Evolutionary conservation across 1,284 basidiomycete genomes (phyloP), one percentile per base, ranked within the genome.

Genomic region (Ceratobasidium sp.): DNA sequence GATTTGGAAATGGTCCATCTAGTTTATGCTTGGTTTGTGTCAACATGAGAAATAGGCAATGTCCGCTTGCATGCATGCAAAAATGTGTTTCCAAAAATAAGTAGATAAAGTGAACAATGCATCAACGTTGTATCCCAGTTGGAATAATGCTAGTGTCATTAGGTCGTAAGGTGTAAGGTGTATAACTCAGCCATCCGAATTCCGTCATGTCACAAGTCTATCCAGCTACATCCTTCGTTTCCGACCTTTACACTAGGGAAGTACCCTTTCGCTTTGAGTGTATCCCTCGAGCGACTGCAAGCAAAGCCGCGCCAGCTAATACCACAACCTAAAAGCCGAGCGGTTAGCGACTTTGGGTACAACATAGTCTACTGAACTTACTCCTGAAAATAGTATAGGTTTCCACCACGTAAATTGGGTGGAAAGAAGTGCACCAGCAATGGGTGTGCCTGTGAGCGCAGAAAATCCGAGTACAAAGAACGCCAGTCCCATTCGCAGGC

Each of bases 381-480:
- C 78, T 48, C 66, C 78, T 16, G 65, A 38, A 52, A 78, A 78
- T 12, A 59, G 35, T 6, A 78, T 78, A 7, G 70, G 73, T 55
- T 44, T 69, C 78, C 78, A 78, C 78, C 78, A 78, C 18, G 18
- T 57, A 4, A 67, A 70, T 20, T 71, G 50, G 3, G 16, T 16
- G 20, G 73, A 44, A 38, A 78, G 67, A 2, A 78, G 60, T 14
- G 78, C 78, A 14, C 78, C 78, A 55, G 50, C 69, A 57, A 78
- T 78, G 2, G 78, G 78, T 12, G 66, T 76, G 6, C 78, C 78
- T 6, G 60, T 76, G 8, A 78, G 57, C 1, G 55, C 78, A 20
- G 78, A 65, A 38, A 78, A 65, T 4, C 78, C 78, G 5, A 78
- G 20, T 12, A 78, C 48, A 33, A 52, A 41, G 38, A 76, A 78